Conservation (phyloP, 1,139 yeast genomes). For the Pichia kudriavzevii region DNA sequence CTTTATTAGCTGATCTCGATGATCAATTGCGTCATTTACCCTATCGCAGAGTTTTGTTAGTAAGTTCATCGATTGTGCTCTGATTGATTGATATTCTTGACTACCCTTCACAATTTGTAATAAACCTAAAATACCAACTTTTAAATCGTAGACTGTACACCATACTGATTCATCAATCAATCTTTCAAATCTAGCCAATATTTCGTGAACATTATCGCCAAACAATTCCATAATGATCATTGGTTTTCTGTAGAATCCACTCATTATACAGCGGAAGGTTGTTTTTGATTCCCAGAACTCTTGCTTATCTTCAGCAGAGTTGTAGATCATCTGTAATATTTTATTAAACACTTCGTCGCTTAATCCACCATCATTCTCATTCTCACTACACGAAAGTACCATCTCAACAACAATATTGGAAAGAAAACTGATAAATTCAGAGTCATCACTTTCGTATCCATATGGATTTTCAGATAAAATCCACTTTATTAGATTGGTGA, state of each 20-base stretch:
- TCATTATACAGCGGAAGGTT: constrained; percentile 8
- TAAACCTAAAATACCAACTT: constrained; percentile 35
- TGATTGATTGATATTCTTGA: constrained; percentile 1
- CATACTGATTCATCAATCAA: constrained; percentile 10
- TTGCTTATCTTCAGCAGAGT: constrained; percentile 10
- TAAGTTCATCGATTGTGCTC: constrained; percentile 2
- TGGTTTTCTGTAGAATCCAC: constrained; percentile 9
- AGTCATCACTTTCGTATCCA: constrained; percentile 10
- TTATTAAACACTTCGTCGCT: constrained; percentile 7
- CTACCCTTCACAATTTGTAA: constrained; percentile 5
- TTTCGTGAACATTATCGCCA: constrained; percentile 3
- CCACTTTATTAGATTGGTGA: constrained; percentile 14
- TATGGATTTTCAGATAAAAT: constrained; percentile 13
- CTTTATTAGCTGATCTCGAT: constrained; percentile 13
- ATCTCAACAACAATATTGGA: constrained; percentile 9
- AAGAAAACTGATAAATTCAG: constrained; percentile 14
- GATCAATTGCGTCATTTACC: constrained; percentile 12
- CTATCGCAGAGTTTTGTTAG: constrained; percentile 6
- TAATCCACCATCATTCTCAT: constrained; percentile 3
- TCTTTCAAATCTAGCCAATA: constrained; percentile 8
- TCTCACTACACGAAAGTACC: constrained; percentile 6
- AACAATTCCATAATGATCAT: constrained; percentile 5
- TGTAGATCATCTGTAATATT: constrained; percentile 7
- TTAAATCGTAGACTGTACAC: constrained; percentile 42
- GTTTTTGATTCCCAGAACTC: constrained; percentile 12